phyloP scores from a whole-genome alignment of 2,329 filamentous ascomycete species.

The Paraphoma chrysanthemicola region DNA sequence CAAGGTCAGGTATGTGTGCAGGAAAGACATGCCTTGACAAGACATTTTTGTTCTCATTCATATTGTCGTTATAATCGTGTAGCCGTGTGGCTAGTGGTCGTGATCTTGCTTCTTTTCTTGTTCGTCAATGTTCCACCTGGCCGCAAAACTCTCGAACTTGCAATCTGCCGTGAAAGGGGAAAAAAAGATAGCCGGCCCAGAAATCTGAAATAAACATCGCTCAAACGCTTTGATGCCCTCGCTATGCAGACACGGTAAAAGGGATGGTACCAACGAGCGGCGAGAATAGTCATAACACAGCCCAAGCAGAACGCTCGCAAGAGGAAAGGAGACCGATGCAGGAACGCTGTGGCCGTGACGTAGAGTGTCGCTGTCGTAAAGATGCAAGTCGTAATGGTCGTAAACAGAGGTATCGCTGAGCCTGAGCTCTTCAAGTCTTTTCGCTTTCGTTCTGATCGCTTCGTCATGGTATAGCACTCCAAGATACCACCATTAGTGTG shows the following conservation, averaged over 20 bases:
- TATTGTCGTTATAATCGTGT: constrained; percentile 16
- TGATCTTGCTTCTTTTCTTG: constrained; percentile 20
- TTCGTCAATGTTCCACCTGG: constrained; percentile 7
- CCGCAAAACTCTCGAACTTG: neutral
- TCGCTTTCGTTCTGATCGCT: constrained; percentile 8
- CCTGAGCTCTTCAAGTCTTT: constrained; percentile 47
- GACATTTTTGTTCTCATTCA: constrained; percentile 7
- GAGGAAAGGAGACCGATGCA: neutral
- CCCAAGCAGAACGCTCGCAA: constrained; percentile 1
- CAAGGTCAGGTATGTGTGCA: too few relatives aligned
- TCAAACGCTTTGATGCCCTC: constrained; percentile 45
- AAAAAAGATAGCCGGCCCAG: constrained; percentile 22
- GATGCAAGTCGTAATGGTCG: constrained; percentile 15
- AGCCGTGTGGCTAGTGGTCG: constrained; percentile 18
- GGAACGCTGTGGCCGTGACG: neutral
- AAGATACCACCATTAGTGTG: neutral
- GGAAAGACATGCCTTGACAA: too few relatives aligned
- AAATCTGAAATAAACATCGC: constrained; percentile 22
- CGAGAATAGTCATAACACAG: constrained; percentile 15
- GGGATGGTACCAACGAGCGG: constrained; percentile 25
- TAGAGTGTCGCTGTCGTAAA: constrained; percentile 6
- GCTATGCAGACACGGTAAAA: constrained; percentile 41
- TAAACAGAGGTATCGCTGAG: constrained; percentile 42
- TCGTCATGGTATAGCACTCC: constrained; percentile 23
- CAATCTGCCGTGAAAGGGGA: neutral